Base-by-base conservation (phyloP, 306 rosid species). In the Datisca glomerata region DNA sequence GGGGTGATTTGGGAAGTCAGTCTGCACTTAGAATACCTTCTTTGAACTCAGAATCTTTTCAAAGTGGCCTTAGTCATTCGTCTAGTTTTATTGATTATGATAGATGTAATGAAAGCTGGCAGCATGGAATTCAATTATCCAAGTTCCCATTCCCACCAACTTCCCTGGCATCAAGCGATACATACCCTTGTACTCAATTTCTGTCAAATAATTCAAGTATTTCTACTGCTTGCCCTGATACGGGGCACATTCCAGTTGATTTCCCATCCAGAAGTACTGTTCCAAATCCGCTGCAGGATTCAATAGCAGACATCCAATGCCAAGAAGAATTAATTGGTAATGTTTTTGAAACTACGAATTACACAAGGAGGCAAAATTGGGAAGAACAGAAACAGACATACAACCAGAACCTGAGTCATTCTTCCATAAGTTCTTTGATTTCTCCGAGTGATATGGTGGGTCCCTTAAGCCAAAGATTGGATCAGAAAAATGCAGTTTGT, bases 241-340 rank as follows among this genome's bases (percentile, higher is more conserved):
- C 63, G 4, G 60, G 60, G 19, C 60, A 63, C 68, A 28, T 29
- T 32, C 51, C 71, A 0, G 62, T 52, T 56, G 73, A 61, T 45
- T 59, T 74, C 45, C 66, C 83, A 19, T 60, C 97, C 5, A 40
- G 57, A 47, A 50, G 56, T 29, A 41, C 57, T 22, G 68, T 48
- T 49, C 20, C 54, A 14, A 52, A 38, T 58, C 64, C 83, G 38
- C 47, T 60, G 48, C 76, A 46, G 13, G 72, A 67, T 43, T 48
- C 67, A 13, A 50, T 60, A 61, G 75, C 45, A 42, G 71, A 49
- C 8, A 6, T 53, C 10, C 65, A 49, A 14, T 47, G 64, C 60
- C 77, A 68, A 21, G 75, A 65, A 37, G 80, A 82, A 61, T 51
- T 75, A 39, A 72, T 74, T 47, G 85, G 66, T 21, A 69, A 62